These are phyloP conservation scores for Sorghum bicolor DNA, from an alignment of 176 grass and related monocot species.

Conservation along the genomic window Sorghum_bicolor_NCBIv3 NC_012876.2:60674001-60674500, in stretches of 20 bases:
- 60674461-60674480: neutral
- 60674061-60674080: neutral
- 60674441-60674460: neutral
- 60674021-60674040: neutral
- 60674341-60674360: constrained; percentile 91
- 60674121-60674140: neutral
- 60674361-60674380: constrained; percentile 87
- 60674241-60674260: neutral
- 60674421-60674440: neutral
- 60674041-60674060: neutral
- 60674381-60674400: constrained; percentile 89
- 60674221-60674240: neutral
- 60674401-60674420: neutral
- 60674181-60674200: neutral
- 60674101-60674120: neutral
- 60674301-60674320: constrained; percentile 92
- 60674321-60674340: constrained; percentile 88
- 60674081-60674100: neutral
- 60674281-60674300: neutral
- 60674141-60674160: neutral
- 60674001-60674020: neutral
- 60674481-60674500: neutral
- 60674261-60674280: neutral
- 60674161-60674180: neutral
- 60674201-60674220: neutral